These are phyloP conservation scores for Zymoseptoria brevis DNA, from an alignment of 2,329 filamentous ascomycete genomes.

Conservation along the genomic window DNA sequence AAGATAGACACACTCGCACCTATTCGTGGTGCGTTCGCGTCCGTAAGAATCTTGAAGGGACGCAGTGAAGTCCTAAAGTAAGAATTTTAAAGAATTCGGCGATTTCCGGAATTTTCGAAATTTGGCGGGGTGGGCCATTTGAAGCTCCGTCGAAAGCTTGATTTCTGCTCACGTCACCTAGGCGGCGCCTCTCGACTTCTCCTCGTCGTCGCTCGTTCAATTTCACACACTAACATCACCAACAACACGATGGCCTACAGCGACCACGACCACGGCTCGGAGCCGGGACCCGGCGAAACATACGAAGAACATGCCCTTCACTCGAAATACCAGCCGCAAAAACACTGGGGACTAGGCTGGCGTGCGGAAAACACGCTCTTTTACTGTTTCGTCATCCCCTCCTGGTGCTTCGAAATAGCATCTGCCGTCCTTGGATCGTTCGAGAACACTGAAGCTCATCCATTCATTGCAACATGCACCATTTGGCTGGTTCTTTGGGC, in stretches of 20 bases:
- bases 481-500: conserved; percentile 26
- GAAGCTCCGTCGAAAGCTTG: too few species aligned
- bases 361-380: conserved; percentile 23
- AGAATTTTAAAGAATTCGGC: too few species aligned
- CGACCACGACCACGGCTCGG: conserved; percentile 1
- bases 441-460: conserved; percentile 10
- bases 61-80: too few species aligned
- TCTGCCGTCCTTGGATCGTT: conserved; percentile 21
- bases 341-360: conserved; percentile 25
- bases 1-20: too few species aligned
- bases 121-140: too few species aligned
- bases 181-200: background rate
- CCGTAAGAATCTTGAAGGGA: too few species aligned
- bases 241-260: conserved; percentile 9
- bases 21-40: too few species aligned
- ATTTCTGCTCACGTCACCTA: background rate
- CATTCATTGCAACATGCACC: conserved; percentile 21
- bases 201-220: background rate
- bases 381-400: conserved; percentile 24
- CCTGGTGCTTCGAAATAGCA: conserved; percentile 23
- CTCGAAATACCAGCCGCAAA: conserved; percentile 13
- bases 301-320: conserved; percentile 24
- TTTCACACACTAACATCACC: background rate
- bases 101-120: too few species aligned
- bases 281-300: conserved; percentile 22